Evolutionary conservation across 495 filamentous ascomycete genomes (phyloP).

Genomic region (Podospora anserina): DNA sequence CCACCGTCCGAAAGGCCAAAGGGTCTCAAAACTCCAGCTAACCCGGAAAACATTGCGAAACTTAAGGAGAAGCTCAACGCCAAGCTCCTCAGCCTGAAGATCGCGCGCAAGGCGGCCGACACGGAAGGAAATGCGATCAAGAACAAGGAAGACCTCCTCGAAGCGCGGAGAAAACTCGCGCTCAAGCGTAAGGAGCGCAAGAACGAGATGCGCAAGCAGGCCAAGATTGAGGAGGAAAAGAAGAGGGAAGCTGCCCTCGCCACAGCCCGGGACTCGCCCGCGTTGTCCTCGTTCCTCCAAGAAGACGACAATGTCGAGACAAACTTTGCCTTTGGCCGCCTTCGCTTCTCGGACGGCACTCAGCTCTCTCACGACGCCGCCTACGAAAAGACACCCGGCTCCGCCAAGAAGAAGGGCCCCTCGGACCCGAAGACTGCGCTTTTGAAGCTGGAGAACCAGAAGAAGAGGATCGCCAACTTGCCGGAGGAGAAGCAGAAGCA

Average conservation of each 20-base stretch:
- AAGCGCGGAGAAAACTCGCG: conserved; percentile 81
- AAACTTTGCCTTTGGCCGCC: conserved; percentile 80
- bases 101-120: conserved; percentile 76
- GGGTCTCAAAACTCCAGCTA: conserved; percentile 54
- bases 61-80: conserved; percentile 72
- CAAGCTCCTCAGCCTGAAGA: conserved; percentile 77
- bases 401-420: conserved; percentile 65
- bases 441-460: conserved; percentile 67
- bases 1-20: conserved; percentile 56
- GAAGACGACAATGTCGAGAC: conserved; percentile 49
- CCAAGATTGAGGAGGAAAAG: conserved; percentile 70
- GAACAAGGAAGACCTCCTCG: conserved; percentile 84
- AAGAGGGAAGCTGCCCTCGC: conserved; percentile 67
- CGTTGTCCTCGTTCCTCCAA: conserved; percentile 63
- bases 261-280: conserved; percentile 56
- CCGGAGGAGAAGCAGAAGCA: conserved; percentile 75
- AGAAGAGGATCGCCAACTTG: conserved; percentile 64
- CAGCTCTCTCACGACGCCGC: conserved; percentile 64
- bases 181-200: conserved; percentile 81
- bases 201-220: conserved; percentile 69
- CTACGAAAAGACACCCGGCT: conserved; percentile 46
- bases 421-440: conserved; percentile 75
- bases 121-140: conserved; percentile 72
- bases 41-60: conserved; percentile 51
- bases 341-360: conserved; percentile 82